Evolutionary conservation across 1,284 basidiomycete species (phyloP), one percentile per base, ranked within the genome.

Genomic region (Amylostereum chailletii): DNA sequence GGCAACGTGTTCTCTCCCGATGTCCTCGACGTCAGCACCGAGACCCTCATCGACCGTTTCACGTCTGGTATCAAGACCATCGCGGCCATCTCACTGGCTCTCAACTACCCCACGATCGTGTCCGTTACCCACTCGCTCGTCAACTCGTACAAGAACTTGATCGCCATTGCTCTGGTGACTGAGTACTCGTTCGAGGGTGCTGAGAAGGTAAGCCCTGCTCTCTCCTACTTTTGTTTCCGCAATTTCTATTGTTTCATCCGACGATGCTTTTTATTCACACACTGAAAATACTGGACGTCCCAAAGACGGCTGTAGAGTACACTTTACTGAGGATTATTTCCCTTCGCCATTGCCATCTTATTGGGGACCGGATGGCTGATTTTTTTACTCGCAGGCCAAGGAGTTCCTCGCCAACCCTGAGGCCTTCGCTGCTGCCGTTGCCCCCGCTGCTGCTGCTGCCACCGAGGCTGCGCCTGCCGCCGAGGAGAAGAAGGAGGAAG

Each of bases 81-180:
- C 63, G 95, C 95, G 51, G 86, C 87, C 64, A 87, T 99, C 73
- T 99, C 95, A 50, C 76, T 99, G 62, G 95, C 95, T 32, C 77
- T 95, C 68, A 85, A 92, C 71, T 95, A 95, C 81, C 95, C 95
- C 50, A 99, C 95, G 55, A 74, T 99, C 59, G 94, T 88, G 59
- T 97, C 94, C 51, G 85, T 98, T 60, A 74, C 81, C 53, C 95
- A 99, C 81, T 88, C 89, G 43, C 81, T 99, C 55, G 92, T 99
- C 80, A 97, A 98, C 78, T 81, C 91, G 47, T 99, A 98, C 90
- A 99, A 99, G 87, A 97, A 98, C 80, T 69, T 96, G 58, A 73
- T 99, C 58, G 88, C 91, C 51, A 71, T 99, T 64, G 87, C 94
- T 49, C 72, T 99, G 57, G 86, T 81, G 52, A 97, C 95, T 59